phyloP scores from a whole-genome alignment of 106 monocot genomes.

The Dendrobium nobile region DNA sequence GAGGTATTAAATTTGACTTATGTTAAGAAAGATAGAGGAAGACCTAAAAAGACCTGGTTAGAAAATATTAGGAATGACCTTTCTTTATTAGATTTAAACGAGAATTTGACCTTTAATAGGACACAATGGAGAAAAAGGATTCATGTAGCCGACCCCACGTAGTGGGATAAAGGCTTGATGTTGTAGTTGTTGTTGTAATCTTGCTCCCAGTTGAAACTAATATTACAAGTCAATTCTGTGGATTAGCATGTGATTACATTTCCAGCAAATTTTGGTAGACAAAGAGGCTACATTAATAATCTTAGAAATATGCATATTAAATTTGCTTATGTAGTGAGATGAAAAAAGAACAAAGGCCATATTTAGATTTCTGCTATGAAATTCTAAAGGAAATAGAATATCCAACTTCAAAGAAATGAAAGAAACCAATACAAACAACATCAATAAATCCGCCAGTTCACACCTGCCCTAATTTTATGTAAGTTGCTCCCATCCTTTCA shows the following conservation, averaged over 20 bases:
- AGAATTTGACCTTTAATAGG: too few species aligned
- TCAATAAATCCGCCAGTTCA: not conserved
- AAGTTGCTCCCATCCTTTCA: constrained; percentile 97
- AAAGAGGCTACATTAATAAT: not conserved
- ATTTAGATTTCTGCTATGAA: not conserved
- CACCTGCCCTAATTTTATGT: constrained; percentile 97
- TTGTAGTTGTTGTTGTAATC: not conserved
- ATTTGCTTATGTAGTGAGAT: not conserved
- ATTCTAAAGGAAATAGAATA: not conserved
- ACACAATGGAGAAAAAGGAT: too few species aligned
- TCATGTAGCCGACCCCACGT: too few species aligned
- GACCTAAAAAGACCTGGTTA: too few species aligned
- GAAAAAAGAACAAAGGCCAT: not conserved
- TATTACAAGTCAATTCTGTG: not conserved
- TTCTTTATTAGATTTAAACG: too few species aligned
- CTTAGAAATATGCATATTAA: not conserved
- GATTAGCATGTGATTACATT: not conserved
- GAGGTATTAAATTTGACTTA: too few species aligned
- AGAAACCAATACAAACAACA: not conserved
- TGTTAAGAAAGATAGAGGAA: too few species aligned
- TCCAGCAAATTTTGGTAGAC: not conserved
- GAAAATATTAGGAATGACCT: too few species aligned
- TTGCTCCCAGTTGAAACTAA: not conserved
- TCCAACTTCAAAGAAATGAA: not conserved
- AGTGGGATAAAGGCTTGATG: too few species aligned